Evolutionary conservation across 306 rosid genomes (phyloP), one percentile per base, ranked within the genome.

Genomic region (Gastrolobium bilobum): DNA sequence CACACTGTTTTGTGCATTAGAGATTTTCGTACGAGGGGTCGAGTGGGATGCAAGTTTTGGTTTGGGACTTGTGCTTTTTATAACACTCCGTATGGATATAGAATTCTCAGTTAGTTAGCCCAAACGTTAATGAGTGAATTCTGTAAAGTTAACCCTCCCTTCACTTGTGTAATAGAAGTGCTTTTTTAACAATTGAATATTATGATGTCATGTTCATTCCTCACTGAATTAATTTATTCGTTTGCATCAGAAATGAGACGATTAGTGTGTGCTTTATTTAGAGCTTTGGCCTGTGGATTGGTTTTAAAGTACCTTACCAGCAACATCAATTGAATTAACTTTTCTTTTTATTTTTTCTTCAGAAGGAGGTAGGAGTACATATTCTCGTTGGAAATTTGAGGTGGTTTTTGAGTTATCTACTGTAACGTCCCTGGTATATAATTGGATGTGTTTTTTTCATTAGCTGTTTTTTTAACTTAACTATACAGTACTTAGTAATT

Each of bases 301-400:
- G 46, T 68, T 78, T 44, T 14, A 67, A 38, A 56, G 37, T 52
- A 8, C 2, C 37, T 71, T 51, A 9, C 26, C 47, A 5, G 35
- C 9, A 71, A 26, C 38, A 10, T 82, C 47, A 60, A 30, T 43
- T 77, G 56, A 53, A 68, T 43, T 1, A 3, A 20, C 46, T 79
- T 69, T 76, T 40, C 20, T 26, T 76, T 53, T 58, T 66, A 59
- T 48, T 62, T 72, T 9, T 71, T 59, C 58, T 76, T 69, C 56
- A 51, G 80, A 26, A 33, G 48, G 61, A 37, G 60, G 61, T 81
- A 68, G 44, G 43, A 53, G 61, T 79, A 34, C 34, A 42, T 30
- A 70, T 80, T 75, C 34, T 80, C 5, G 2, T 39, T 79, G n/a
- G 67, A 62, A 60, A 46, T 10, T 14, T 61, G 20, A 37, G 59